phyloP scores from a whole-genome alignment of 2,329 filamentous ascomycete species.

The Pseudogymnoascus sp. region DNA sequence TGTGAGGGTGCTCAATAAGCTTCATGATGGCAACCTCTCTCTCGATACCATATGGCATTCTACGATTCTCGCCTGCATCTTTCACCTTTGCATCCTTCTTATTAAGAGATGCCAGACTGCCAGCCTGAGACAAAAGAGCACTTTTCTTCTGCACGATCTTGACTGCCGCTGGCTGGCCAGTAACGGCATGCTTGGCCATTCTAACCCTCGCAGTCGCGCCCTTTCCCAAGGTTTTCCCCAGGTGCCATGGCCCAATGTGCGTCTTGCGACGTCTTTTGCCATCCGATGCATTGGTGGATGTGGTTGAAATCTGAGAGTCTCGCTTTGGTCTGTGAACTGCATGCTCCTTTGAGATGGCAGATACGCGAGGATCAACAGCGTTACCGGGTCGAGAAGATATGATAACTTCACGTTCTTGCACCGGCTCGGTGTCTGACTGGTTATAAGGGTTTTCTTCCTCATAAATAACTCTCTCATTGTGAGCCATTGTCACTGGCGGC shows the following conservation, averaged over 20 bases:
- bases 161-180: conserved; percentile 76
- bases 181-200: conserved; percentile 70
- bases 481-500: conserved; percentile 15
- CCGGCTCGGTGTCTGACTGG: background rate
- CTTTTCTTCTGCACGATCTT: conserved; percentile 89
- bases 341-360: conserved; percentile 28
- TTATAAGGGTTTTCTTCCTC: background rate
- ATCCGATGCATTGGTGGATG: conserved; percentile 30
- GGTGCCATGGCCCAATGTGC: conserved; percentile 86
- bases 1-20: conserved; percentile 87
- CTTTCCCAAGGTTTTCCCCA: conserved; percentile 81
- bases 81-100: conserved; percentile 55
- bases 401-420: background rate
- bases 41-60: conserved; percentile 82
- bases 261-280: conserved; percentile 42
- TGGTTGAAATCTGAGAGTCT: conserved; percentile 33
- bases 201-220: conserved; percentile 85
- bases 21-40: conserved; percentile 96
- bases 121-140: conserved; percentile 72
- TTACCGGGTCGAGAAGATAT: conserved; percentile 22
- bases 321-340: conserved; percentile 28
- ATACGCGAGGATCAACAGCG: conserved; percentile 27
- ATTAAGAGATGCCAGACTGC: conserved; percentile 77
- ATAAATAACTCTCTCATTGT: conserved; percentile 21
- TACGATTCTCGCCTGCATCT: conserved; percentile 49